phyloP scores from a whole-genome alignment of 1,139 yeast species.

The Zhuliangozyma parablackwelliae region DNA sequence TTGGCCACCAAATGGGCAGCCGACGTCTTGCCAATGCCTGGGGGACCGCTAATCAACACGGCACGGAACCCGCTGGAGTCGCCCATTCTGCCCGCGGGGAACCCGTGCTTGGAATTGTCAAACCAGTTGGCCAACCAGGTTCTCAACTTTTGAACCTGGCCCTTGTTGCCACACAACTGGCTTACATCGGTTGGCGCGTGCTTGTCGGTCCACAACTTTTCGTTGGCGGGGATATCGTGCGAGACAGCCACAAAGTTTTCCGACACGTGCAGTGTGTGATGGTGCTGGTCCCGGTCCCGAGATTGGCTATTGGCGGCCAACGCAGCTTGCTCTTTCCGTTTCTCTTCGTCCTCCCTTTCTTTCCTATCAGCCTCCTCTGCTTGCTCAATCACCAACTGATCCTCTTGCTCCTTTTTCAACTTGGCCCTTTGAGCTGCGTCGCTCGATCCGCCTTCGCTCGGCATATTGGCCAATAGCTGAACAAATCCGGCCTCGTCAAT shows the following conservation, averaged over 20 bases:
- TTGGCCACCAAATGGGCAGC: slow-evolving; percentile 74
- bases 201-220: slow-evolving; percentile 85
- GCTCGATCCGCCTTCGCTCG: slow-evolving; percentile 87
- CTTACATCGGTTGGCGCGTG: slow-evolving; percentile 76
- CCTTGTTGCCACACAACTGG: slow-evolving; percentile 91
- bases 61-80: slow-evolving; percentile 70
- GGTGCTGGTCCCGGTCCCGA: slow-evolving; percentile 11
- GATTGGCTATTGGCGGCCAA: not conserved
- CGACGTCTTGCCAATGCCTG: slow-evolving; percentile 80
- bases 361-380: slow-evolving; percentile 25
- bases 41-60: slow-evolving; percentile 80
- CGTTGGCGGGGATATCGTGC: slow-evolving; percentile 38
- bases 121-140: slow-evolving; percentile 84
- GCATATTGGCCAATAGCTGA: slow-evolving; percentile 71
- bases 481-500: slow-evolving; percentile 85
- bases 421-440: slow-evolving; percentile 70
- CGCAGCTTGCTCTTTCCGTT: slow-evolving; percentile 10
- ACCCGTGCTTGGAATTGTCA: slow-evolving; percentile 48
- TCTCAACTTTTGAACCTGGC: slow-evolving; percentile 59
- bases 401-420: slow-evolving; percentile 65
- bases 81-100: slow-evolving; percentile 53
- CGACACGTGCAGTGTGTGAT: no score
- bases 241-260: not conserved
- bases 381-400: slow-evolving; percentile 48
- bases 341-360: slow-evolving; percentile 10